Evolutionary conservation across 2,329 filamentous ascomycete genomes (phyloP).

Genomic region (Aaosphaeria pasadenensis): DNA sequence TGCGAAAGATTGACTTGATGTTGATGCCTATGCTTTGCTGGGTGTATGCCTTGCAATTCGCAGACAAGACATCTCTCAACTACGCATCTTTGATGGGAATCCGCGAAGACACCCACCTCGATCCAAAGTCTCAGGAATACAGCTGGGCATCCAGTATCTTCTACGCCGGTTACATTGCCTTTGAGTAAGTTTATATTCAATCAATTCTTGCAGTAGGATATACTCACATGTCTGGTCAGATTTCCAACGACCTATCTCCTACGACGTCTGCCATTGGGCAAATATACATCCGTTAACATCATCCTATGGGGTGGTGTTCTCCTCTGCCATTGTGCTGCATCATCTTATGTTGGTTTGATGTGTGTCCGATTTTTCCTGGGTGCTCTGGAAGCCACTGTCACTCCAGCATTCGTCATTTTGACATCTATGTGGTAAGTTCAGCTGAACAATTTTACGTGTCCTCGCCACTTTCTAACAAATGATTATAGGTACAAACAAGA

Average conservation of each 20-base stretch:
- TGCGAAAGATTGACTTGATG: neutral
- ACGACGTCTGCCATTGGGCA: neutral
- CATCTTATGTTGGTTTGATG: neutral
- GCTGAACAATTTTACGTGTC: neutral
- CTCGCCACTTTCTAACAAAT: neutral
- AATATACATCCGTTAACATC: neutral
- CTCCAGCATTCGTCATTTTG: neutral
- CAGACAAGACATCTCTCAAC: neutral
- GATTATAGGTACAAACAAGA: neutral
- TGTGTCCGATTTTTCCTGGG: neutral
- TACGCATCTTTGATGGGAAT: neutral
- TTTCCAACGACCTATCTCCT: neutral
- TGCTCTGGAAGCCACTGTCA: neutral
- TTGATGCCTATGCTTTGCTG: neutral
- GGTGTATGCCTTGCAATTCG: neutral
- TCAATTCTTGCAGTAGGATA: neutral
- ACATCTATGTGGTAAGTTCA: neutral
- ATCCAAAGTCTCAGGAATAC: neutral
- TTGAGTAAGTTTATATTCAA: neutral
- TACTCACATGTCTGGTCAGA: neutral
- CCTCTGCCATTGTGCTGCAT: neutral
- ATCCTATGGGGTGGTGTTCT: neutral
- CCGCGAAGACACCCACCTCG: neutral
- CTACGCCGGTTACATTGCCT: neutral
- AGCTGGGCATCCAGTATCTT: neutral